Evolutionary conservation across 306 rosid species (phyloP).

Genomic region (Biancaea sappan): DNA sequence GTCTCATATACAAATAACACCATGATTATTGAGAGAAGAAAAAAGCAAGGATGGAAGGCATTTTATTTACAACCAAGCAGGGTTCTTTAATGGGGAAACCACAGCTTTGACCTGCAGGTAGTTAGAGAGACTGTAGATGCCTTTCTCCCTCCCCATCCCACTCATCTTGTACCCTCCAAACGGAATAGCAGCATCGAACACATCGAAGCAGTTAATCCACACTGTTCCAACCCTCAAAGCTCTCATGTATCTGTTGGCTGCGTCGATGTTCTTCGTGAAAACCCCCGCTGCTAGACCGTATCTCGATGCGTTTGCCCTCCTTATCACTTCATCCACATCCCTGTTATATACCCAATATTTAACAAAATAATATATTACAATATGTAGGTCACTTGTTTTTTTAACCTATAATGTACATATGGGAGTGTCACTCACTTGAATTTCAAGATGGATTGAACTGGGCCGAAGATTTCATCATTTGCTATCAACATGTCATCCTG

Average conservation of each 20-base stretch:
- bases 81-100: conserved; percentile 67
- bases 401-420: too few relatives aligned
- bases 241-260: conserved; percentile 72
- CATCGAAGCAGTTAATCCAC: conserved; percentile 91
- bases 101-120: conserved; percentile 92
- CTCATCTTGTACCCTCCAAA: conserved; percentile 99
- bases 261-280: conserved; percentile 61
- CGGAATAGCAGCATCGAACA: conserved; percentile 93
- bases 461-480: conserved; percentile 93
- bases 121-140: conserved; percentile 78
- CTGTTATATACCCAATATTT: too few relatives aligned
- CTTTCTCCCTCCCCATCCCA: conserved; percentile 86
- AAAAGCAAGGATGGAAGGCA: neutral
- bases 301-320: conserved; percentile 60
- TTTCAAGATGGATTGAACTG: conserved; percentile 87
- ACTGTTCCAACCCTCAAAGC: conserved; percentile 80
- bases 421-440: conserved; percentile 68
- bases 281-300: conserved; percentile 94
- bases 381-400: too few relatives aligned
- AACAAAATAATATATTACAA: too few relatives aligned
- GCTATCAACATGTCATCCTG: conserved; percentile 95
- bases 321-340: conserved; percentile 70
- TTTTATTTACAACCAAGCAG: conserved; percentile 82
- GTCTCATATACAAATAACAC: neutral
- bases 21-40: neutral